Base-by-base conservation (phyloP, 2,329 filamentous ascomycete genomes). In the Trichoderma atrobrunneum region DNA sequence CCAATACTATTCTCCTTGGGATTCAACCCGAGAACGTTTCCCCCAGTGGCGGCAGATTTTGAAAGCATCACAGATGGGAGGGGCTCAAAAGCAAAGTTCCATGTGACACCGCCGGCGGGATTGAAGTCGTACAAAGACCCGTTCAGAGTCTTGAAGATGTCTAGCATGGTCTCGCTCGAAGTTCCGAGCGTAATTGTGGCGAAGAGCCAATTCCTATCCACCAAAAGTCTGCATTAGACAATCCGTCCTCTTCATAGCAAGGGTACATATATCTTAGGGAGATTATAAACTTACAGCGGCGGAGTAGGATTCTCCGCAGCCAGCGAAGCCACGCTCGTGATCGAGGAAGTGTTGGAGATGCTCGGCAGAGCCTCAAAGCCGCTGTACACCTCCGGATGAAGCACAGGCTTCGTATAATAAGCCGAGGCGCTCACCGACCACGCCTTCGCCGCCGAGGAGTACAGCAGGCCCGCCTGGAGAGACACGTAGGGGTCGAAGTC, bases 401-500 rank as follows among this genome's bases (percentile, higher is more conserved):
- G 51, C 18, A 73, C 67, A 1, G 75, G 76, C 28, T 73, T 76
- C 28, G 71, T 72, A 43, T 76, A 74, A 11, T 69, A 65, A 2
- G 76, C 71, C 54, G 74, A 73, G 3, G 73, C 65, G 5, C 72
- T 73, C 57, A 76, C 72, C 6, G 76, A 68, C 51, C 70, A 76
- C 3, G 69, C 7, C 18, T 72, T 73, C 5, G 59, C 62, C 2
- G 70, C 34, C 32, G 74, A 74, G 3, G 60, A 67, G 26, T 76
- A 77, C 39, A 74, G 74, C 34, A 77, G 73, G 5, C 74, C 74
- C 10, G 68, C 66, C 64, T 77, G 76, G 28, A 77, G 51, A 12
- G 76, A 75, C 16, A 73, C 76, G n/a, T 76, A 73, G 6, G 75
- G 73, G 28, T 77, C 76, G 2, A 73, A 54, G 4, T 74, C 64